Evolutionary conservation across 495 filamentous ascomycete species (phyloP), one percentile per base, ranked within the genome.

Genomic region (Podospora tetraspora): DNA sequence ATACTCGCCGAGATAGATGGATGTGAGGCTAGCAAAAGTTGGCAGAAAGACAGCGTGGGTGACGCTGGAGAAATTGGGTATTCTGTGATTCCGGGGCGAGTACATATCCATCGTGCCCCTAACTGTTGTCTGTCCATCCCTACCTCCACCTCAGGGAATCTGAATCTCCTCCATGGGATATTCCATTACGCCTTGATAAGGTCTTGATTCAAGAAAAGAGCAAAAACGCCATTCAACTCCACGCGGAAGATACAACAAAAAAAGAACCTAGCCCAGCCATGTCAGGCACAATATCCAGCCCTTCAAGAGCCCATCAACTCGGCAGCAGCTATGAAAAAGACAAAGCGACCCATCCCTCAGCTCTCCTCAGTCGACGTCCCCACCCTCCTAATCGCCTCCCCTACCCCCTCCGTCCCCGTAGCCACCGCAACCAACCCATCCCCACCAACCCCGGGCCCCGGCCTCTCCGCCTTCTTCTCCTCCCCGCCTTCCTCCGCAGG

Each of bases 401-500:
- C 43, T 21, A 29, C 63, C 24, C 69, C 27, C 2, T 69, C 68
- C 10, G 78, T 67, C 9, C 59, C 73, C 13, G 78, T 57, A 37
- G 64, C 57, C 43, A n/a, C 43, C 19, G 43, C 43, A 0, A 52
- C 43, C 12, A 52, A 12, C 43, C 43, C 43, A 59, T 75, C 57
- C 19, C 61, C 69, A 21, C 73, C 69, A 57, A 64, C 32, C 43
- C 66, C 73, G 25, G 21, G 58, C 62, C 23, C 66, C 60, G 13
- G 65, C 63, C 23, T 61, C 68, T 75, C 23, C 1, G 83, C 81
- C 23, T 76, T 82, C 9, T 75, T 75, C 65, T 80, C 69, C 64
- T 76, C 69, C 59, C 76, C 70, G 0, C 68, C 68, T 1, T 87
- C 85, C 3, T 85, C 81, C 34, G 76, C 83, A 64, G 77, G 79